Base-by-base conservation (phyloP, 768 basidiomycete species). In the Udeniomyces megalosporus region DNA sequence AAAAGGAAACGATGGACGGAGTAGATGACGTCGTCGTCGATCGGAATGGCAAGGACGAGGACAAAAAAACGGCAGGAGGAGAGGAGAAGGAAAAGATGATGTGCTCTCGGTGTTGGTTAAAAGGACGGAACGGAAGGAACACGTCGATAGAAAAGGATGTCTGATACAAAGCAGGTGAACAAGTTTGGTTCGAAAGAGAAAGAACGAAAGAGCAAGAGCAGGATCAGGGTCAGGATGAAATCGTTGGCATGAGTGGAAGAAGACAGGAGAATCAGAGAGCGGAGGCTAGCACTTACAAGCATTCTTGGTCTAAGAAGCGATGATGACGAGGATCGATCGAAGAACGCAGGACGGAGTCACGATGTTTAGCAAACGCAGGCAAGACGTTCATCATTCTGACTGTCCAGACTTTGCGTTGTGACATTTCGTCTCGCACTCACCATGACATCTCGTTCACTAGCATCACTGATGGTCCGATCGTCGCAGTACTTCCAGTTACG, bases 401-500 rank as follows among this genome's bases (percentile, higher is more conserved):
- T n/a, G n/a, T n/a, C n/a, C n/a, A n/a, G n/a, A n/a, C n/a, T n/a
- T n/a, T n/a, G n/a, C n/a, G n/a, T n/a, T n/a, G n/a, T n/a, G n/a
- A n/a, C n/a, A n/a, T n/a, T n/a, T n/a, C n/a, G n/a, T n/a, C n/a
- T n/a, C n/a, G n/a, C 22, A 22, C 73, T 67, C 67, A 92, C 88
- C 56, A 89, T 85, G 5, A 95, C 85, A 71, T 91, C 84, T 69
- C 81, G 85, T 52, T 83, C 76, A 57, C 88, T 82, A 31, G 81
- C 82, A 48, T 78, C 70, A 53, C 82, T 81, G 64, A 96, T 79
- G 68, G 85, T 86, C 69, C 90, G 91, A 72, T 97, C 93, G 69
- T 95, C 91, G 71, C 90, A 92, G 69, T 88, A 88, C 71, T 84
- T 75, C 95, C 95, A 99, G 42, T 86, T 83, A 35, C 86, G 84